A percentile compares a stretch with the other conserved stretches of the same genome.
These are phyloP conservation scores for Myxozyma sirexii DNA, from an alignment of 805 yeast genomes.

Conservation along the genomic window DNA sequence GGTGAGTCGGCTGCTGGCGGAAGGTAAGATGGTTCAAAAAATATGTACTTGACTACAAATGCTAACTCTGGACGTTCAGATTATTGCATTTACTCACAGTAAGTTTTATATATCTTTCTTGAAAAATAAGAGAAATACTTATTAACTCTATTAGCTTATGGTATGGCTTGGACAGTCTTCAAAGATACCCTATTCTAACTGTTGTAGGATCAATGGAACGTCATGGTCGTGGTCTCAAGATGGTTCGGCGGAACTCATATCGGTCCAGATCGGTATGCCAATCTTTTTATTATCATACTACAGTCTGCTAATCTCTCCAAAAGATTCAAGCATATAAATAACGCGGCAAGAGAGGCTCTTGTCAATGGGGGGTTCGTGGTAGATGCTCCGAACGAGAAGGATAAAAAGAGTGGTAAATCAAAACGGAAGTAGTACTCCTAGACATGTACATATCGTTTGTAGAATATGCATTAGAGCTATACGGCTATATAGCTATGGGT, in stretches of 20 bases:
- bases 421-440: conserved; percentile 3
- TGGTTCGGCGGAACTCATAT: conserved; percentile 93
- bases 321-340: conserved; percentile 88
- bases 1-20: conserved; percentile 97
- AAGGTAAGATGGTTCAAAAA: too few relatives aligned
- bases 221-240: conserved; percentile 80
- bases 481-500: background rate
- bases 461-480: background rate
- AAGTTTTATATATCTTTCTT: conserved; percentile 10
- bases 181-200: background rate
- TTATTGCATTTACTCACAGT: conserved; percentile 36
- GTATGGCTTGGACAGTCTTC: conserved; percentile 42
- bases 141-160: conserved; percentile 21
- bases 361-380: conserved; percentile 56
- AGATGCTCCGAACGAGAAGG: conserved; percentile 39
- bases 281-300: background rate
- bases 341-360: conserved; percentile 84
- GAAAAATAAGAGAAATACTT: background rate
- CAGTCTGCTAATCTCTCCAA: background rate
- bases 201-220: conserved; percentile 70
- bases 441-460: conserved; percentile 1
- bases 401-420: conserved; percentile 38
- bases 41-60: too few relatives aligned
- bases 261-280: conserved; percentile 69
- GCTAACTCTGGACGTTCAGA: conserved; percentile 13